A percentile compares a stretch with the other conserved stretches of the same genome.
Conservation (phyloP, 2,329 filamentous ascomycete species). For the Tolypocladium guangdongense region DNA sequence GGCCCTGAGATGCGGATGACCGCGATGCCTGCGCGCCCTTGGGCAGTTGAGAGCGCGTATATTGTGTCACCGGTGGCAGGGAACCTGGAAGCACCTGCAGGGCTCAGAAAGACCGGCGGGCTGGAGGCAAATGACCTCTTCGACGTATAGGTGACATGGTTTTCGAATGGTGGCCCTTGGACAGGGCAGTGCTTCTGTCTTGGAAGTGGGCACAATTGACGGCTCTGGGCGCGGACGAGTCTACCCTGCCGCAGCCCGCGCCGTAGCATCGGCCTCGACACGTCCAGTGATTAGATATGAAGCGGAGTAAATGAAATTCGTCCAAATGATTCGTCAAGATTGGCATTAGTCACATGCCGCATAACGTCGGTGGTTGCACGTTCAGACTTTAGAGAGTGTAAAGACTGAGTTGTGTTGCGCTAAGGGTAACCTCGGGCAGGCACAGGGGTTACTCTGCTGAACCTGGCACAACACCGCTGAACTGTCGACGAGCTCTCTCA, state of each 20-base stretch:
- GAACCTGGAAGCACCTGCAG: neutral
- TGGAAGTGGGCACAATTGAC: neutral
- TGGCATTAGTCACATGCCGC: neutral
- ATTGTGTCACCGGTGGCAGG: constrained; percentile 51
- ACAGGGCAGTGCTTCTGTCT: neutral
- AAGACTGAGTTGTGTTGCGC: neutral
- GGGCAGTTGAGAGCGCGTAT: constrained; percentile 81
- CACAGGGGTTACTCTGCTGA: neutral
- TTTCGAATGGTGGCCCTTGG: neutral
- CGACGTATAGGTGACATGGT: no score
- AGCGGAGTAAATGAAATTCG: neutral
- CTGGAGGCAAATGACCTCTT: neutral
- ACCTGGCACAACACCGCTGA: neutral
- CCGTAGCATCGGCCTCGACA: constrained; percentile 2
- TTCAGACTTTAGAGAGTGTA: neutral
- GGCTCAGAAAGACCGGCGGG: neutral
- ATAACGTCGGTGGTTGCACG: neutral
- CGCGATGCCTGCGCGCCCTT: constrained; percentile 80
- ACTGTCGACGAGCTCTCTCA: no score
- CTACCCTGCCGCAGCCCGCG: constrained; percentile 2
- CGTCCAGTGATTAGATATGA: neutral
- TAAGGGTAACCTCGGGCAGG: no score
- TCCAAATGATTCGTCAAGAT: neutral
- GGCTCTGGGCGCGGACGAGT: neutral
- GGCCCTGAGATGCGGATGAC: constrained; percentile 80